Conservation (phyloP, 768 basidiomycete species). For the Serpula lacrymans region DNA sequence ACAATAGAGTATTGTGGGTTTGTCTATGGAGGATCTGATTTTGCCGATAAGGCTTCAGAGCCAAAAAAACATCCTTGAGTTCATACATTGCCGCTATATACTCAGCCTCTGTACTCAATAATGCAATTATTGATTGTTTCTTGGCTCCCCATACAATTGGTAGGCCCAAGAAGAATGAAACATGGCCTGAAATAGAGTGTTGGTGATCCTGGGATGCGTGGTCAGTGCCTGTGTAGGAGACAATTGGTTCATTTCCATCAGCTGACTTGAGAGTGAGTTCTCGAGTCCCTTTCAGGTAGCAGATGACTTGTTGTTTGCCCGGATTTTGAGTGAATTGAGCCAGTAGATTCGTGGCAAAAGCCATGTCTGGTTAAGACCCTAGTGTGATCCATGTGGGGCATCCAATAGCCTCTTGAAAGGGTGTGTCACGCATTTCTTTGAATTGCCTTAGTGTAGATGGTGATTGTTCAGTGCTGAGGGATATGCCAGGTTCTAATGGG, state of each 20-base stretch:
- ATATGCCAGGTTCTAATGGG: not conserved
- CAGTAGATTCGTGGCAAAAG: slow-evolving; percentile 20
- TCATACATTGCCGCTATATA: too few species aligned
- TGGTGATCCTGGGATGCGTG: slow-evolving; percentile 17
- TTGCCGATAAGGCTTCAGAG: slow-evolving; percentile 12
- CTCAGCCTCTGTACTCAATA: slow-evolving; percentile 32
- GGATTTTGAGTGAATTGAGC: slow-evolving; percentile 21
- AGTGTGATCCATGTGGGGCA: slow-evolving; percentile 27
- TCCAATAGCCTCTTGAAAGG: slow-evolving; percentile 25
- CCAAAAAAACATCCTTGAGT: too few species aligned
- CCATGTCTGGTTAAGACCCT: slow-evolving; percentile 26
- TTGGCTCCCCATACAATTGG: not conserved
- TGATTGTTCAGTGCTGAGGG: not conserved
- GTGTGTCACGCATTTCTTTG: slow-evolving; percentile 5
- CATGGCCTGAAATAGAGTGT: slow-evolving; percentile 28
- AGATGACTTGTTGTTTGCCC: slow-evolving; percentile 17
- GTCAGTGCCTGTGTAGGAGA: slow-evolving; percentile 23
- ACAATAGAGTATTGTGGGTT: slow-evolving; percentile 7
- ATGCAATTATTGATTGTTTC: not conserved
- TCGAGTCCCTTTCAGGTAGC: slow-evolving; percentile 23
- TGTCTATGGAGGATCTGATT: too few species aligned
- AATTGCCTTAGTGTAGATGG: not conserved
- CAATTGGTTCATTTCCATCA: slow-evolving; percentile 5
- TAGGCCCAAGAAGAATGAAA: slow-evolving; percentile 4
- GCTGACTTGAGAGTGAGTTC: slow-evolving; percentile 8